Conservation (phyloP, 768 basidiomycete species). For the Termitomyces eurrhizus region DNA sequence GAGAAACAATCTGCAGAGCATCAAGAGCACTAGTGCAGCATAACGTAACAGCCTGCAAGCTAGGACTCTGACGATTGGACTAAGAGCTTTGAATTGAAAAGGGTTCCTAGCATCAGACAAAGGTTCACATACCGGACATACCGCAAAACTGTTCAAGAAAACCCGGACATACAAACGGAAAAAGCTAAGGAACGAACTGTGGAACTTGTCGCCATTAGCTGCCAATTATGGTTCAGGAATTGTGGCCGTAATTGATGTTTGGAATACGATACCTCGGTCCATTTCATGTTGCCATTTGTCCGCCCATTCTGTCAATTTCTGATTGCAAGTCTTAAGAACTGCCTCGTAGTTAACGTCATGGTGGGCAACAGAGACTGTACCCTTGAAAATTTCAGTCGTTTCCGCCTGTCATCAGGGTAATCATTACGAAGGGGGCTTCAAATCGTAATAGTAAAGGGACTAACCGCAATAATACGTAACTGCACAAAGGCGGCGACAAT, state of each 20-base stretch:
- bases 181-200: slow-evolving; percentile 68
- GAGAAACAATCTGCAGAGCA: slow-evolving; percentile 64
- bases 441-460: neutral
- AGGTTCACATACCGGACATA: slow-evolving; percentile 44
- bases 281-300: slow-evolving; percentile 71
- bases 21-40: slow-evolving; percentile 76
- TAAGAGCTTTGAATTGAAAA: slow-evolving; percentile 18
- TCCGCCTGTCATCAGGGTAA: slow-evolving; percentile 48
- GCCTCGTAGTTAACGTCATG: slow-evolving; percentile 72
- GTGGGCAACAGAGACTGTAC: slow-evolving; percentile 35
- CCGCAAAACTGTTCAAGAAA: slow-evolving; percentile 80
- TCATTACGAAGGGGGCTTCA: neutral
- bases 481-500: slow-evolving; percentile 75
- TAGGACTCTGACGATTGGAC: slow-evolving; percentile 57
- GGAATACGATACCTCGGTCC: slow-evolving; percentile 46
- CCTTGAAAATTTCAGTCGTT: slow-evolving; percentile 61
- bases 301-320: slow-evolving; percentile 68
- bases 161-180: slow-evolving; percentile 77
- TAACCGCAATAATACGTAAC: slow-evolving; percentile 73
- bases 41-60: slow-evolving; percentile 61
- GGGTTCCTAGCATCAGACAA: neutral
- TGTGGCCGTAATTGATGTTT: neutral
- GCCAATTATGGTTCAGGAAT: slow-evolving; percentile 1
- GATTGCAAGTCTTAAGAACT: slow-evolving; percentile 68
- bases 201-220: slow-evolving; percentile 75